Evolutionary conservation across 345 rosid genomes (phyloP).

Genomic region (Orychophragmus violaceus): DNA sequence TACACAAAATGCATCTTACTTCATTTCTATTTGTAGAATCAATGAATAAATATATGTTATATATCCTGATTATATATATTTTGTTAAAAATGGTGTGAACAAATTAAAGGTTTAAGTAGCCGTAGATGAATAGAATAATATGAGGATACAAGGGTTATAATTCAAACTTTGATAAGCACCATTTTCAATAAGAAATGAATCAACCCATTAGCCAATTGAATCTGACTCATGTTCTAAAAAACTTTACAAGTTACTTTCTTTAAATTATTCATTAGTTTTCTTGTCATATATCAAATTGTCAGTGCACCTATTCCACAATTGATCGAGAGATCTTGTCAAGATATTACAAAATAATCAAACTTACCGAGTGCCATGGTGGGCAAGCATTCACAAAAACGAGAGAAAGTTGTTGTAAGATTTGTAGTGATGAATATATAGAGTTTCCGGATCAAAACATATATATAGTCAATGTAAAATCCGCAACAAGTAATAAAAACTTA

Average conservation of each 20-base stretch:
- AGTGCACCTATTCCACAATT: conserved; percentile 10
- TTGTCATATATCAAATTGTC: background rate
- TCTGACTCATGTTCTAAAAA: conserved; percentile 26
- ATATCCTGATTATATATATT: background rate
- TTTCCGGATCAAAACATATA: background rate
- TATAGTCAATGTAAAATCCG: background rate
- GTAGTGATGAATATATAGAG: background rate
- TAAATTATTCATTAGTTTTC: background rate
- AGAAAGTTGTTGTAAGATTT: background rate
- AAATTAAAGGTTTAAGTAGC: conserved; percentile 15
- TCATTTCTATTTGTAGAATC: conserved; percentile 9
- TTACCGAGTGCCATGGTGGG: background rate
- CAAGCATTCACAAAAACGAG: background rate
- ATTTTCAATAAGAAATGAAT: conserved; percentile 3
- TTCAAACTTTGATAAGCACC: background rate
- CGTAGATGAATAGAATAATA: conserved; percentile 6
- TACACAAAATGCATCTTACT: conserved; percentile 12
- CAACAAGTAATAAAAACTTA: background rate
- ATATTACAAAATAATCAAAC: background rate
- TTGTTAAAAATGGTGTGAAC: background rate
- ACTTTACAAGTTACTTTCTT: conserved; percentile 19
- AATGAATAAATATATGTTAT: background rate
- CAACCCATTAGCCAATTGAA: conserved; percentile 20
- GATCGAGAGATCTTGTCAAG: background rate
- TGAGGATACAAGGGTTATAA: background rate